Percentiles rank a stretch among this genome's conserved stretches.
These are phyloP conservation scores for Candida ficus DNA, from an alignment of 805 yeast species.

Conservation along the genomic window DNA sequence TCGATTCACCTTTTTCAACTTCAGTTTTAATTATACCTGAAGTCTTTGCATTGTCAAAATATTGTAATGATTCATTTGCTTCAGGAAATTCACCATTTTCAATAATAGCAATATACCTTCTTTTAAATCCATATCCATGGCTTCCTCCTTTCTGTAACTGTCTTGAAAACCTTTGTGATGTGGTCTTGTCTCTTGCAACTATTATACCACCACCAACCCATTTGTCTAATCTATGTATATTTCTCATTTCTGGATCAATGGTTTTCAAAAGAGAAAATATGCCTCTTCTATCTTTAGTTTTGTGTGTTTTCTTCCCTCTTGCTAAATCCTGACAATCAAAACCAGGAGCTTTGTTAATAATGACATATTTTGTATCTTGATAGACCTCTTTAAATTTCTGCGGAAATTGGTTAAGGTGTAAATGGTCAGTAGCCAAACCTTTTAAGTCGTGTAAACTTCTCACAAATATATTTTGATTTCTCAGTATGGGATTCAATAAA, in stretches of 20 bases:
- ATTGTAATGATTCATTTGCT: background rate
- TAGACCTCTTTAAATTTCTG: slow-evolving; percentile 8
- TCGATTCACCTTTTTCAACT: slow-evolving; percentile 3
- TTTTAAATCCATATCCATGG: slow-evolving; percentile 28
- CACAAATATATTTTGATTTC: too few relatives aligned
- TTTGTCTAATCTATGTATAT: slow-evolving; percentile 35
- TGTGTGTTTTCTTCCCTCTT: background rate
- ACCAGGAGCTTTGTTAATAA: slow-evolving; percentile 34
- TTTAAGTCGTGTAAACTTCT: too few relatives aligned
- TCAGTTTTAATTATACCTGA: slow-evolving; percentile 6
- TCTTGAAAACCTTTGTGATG: slow-evolving; percentile 29
- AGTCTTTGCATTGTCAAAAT: background rate
- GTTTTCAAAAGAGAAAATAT: slow-evolving; percentile 7
- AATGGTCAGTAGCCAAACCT: too few relatives aligned
- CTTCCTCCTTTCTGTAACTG: slow-evolving; percentile 31
- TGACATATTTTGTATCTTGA: slow-evolving; percentile 12
- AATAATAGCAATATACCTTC: slow-evolving; percentile 32
- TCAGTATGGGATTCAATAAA: too few relatives aligned
- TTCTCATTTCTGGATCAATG: slow-evolving; percentile 17
- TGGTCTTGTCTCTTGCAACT: slow-evolving; percentile 28
- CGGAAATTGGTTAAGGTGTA: background rate
- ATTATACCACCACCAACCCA: slow-evolving; percentile 38
- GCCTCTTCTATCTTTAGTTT: slow-evolving; percentile 11
- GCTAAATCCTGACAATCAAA: slow-evolving; percentile 15
- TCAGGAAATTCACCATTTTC: slow-evolving; percentile 1